Base-by-base conservation (phyloP, 768 basidiomycete species). In the Guyanaporus albipodus region DNA sequence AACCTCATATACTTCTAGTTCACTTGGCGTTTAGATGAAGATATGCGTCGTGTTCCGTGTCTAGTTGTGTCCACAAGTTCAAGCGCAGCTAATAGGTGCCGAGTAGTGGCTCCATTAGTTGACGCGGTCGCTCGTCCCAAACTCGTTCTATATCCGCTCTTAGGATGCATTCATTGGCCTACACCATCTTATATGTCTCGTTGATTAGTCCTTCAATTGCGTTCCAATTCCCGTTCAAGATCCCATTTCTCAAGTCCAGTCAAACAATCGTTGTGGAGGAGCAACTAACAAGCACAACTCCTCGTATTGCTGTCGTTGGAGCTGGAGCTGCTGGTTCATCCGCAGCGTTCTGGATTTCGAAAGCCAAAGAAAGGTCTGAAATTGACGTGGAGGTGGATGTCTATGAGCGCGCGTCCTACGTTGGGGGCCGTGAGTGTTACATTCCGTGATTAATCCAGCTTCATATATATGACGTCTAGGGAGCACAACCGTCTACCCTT, bases 321-420 rank as follows among this genome's bases (percentile, higher is more conserved):
- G 92, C 93, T 0, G 93, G 93, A 22, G 91, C 93, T 12, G 90
- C 75, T 9, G 93, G 93, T 8, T 80, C 79, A 14, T 86, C 89
- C 21, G 87, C 91, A 18, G 91, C 82, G 3, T 88, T 80, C 60
- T 88, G 91, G 84, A 82, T 94, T 43, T 76, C 79, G 17, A 86
- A 85, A 61, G 87, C 85, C 22, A 83, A 84, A 55, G 75, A 87
- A 53, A 73, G 86, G 21, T 82, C 75, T 47, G 81, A 78, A 3
- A 54, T 90, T 27, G 74, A 86, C 46, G 73, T 90, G 4, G 82
- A 87, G 42, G 74, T 96, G 12, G 91, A 95, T 57, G 78, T 96
- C 4, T 95, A 87, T 62, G 93, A 97, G 53, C 77, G 76, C 54
- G 75, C 74, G 40, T 69, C 72, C 24, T 88, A 89, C 59, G 73